A percentile compares a stretch with the other conserved stretches of the same genome.
Evolutionary conservation across 805 yeast genomes (phyloP).

Genomic region (Diddensiella caesifluorescens): DNA sequence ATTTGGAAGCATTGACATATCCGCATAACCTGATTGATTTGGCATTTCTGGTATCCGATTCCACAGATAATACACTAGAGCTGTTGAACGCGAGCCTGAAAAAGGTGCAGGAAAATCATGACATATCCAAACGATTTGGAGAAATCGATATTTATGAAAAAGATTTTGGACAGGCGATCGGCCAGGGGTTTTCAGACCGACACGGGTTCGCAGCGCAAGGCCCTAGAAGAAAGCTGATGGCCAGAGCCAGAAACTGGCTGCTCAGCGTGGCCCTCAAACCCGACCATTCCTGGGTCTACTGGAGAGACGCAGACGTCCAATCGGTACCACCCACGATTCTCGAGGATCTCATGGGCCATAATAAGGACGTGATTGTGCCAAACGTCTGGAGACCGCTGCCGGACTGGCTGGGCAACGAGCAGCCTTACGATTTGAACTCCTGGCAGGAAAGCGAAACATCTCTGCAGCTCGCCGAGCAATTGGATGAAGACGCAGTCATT

Average conservation of each 20-base stretch:
- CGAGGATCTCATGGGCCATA: conserved; percentile 91
- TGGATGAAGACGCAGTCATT: conserved; percentile 91
- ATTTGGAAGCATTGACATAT: conserved; percentile 72
- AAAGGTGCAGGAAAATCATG: conserved; percentile 60
- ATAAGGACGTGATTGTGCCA: conserved; percentile 90
- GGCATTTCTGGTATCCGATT: conserved; percentile 84
- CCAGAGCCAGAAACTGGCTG: conserved; percentile 93
- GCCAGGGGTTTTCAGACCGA: conserved; percentile 90
- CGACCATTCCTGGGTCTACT: conserved; percentile 92
- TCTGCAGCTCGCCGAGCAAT: conserved; percentile 37
- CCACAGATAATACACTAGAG: conserved; percentile 81
- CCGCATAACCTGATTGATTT: conserved; percentile 82
- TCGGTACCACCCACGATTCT: conserved; percentile 79
- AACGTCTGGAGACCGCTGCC: conserved; percentile 98
- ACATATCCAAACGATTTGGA: conserved; percentile 64
- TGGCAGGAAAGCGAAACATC: conserved; percentile 91
- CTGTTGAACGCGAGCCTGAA: conserved; percentile 52
- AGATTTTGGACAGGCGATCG: conserved; percentile 90
- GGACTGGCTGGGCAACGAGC: conserved; percentile 81
- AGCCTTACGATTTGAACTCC: conserved; percentile 92
- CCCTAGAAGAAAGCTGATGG: conserved; percentile 93
- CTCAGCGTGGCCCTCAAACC: conserved; percentile 85
- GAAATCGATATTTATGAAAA: conserved; percentile 81
- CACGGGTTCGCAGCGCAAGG: conserved; percentile 98
- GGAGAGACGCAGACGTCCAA: conserved; percentile 99